Percentiles rank a stretch among this genome's conserved stretches.
Conservation (phyloP, 2,329 filamentous ascomycete species). For the Capronia americana region DNA sequence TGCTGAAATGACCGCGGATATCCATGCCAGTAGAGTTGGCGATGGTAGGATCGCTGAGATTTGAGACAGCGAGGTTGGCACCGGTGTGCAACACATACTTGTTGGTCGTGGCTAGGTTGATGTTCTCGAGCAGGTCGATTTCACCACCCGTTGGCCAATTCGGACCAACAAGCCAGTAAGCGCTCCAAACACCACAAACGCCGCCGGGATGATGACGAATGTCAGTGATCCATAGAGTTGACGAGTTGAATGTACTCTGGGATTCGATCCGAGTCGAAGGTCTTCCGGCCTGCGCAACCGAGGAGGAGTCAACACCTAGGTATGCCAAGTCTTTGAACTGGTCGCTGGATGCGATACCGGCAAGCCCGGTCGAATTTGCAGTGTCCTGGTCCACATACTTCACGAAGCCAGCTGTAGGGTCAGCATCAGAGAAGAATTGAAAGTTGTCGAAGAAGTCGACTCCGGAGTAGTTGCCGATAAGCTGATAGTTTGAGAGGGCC, state of each 20-base stretch:
- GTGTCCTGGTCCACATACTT: slow-evolving; percentile 52
- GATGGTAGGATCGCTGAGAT: slow-evolving; percentile 55
- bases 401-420: slow-evolving; percentile 59
- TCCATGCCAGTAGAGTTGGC: slow-evolving; percentile 28
- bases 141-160: slow-evolving; percentile 53
- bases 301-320: slow-evolving; percentile 53
- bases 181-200: slow-evolving; percentile 59
- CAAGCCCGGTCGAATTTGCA: slow-evolving; percentile 46
- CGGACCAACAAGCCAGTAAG: slow-evolving; percentile 53
- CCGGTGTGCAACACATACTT: slow-evolving; percentile 58
- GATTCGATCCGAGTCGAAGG: slow-evolving; percentile 53
- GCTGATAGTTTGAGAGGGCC: slow-evolving; percentile 17
- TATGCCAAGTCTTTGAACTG: slow-evolving; percentile 43
- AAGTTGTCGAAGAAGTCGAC: slow-evolving; percentile 57
- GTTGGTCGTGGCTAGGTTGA: slow-evolving; percentile 52
- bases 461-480: slow-evolving; percentile 49
- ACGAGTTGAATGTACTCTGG: slow-evolving; percentile 52
- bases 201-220: slow-evolving; percentile 55
- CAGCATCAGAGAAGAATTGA: slow-evolving; percentile 54
- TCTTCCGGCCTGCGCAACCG: slow-evolving; percentile 45
- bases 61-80: slow-evolving; percentile 45
- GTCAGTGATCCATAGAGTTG: slow-evolving; percentile 53
- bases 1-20: slow-evolving; percentile 10
- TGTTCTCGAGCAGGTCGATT: slow-evolving; percentile 61
- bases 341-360: slow-evolving; percentile 41